A percentile compares a stretch with the other conserved stretches of the same genome.
Evolutionary conservation across 75 land plant species (phyloP).

Genomic region (Azolla pinnata): DNA sequence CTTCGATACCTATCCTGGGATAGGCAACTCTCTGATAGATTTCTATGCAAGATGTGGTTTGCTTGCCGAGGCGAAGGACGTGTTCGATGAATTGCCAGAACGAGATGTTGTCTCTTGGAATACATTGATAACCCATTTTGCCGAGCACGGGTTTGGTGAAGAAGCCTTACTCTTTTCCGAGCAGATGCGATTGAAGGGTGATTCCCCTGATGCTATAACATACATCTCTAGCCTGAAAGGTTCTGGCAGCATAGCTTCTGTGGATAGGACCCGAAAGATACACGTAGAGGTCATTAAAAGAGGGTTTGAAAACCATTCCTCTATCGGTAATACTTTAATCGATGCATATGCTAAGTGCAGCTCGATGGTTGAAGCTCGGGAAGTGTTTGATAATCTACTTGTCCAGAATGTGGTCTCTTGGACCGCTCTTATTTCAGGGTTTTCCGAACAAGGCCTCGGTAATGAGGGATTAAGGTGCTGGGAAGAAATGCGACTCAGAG

Average conservation of each 20-base stretch:
- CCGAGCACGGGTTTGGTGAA: constrained; percentile 3
- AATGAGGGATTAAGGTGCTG: constrained; percentile 20
- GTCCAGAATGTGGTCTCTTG: constrained; percentile 40
- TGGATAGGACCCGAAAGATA: constrained; percentile 4
- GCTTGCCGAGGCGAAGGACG: constrained; percentile 10
- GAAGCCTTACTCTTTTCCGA: not conserved
- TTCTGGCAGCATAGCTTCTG: constrained; percentile 6
- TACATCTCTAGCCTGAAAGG: constrained; percentile 7
- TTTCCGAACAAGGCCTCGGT: constrained; percentile 28
- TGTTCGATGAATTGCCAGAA: constrained; percentile 42
- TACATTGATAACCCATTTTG: constrained; percentile 6
- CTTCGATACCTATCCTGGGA: not conserved
- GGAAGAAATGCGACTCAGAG: constrained; percentile 16
- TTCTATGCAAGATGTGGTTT: constrained; percentile 13
- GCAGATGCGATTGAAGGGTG: constrained; percentile 5
- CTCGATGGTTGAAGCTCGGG: constrained; percentile 25
- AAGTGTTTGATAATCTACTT: constrained; percentile 39
- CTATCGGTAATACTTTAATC: constrained; percentile 12
- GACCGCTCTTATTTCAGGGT: constrained; percentile 51
- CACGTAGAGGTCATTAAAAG: constrained; percentile 7
- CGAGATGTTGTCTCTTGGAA: constrained; percentile 35
- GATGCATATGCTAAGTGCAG: constrained; percentile 30
- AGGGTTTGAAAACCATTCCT: constrained; percentile 4
- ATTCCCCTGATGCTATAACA: constrained; percentile 3
- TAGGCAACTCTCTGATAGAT: constrained; percentile 10